Conservation (phyloP, 2,329 filamentous ascomycete species). For the Aspergillus tamarii region DNA sequence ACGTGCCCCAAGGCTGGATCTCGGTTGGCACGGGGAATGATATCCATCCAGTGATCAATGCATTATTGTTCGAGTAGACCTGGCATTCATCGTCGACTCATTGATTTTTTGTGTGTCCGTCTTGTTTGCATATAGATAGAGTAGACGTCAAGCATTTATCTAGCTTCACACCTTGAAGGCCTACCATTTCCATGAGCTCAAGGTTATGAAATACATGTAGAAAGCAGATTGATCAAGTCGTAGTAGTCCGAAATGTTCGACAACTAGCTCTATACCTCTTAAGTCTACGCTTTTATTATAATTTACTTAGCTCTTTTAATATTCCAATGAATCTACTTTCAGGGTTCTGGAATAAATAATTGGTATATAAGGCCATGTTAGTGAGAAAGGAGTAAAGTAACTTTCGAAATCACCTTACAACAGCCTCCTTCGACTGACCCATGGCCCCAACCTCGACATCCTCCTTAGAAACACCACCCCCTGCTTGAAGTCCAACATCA, state of each 20-base stretch:
- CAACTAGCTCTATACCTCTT: background rate
- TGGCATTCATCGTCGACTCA: constrained; percentile 6
- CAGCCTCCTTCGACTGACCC: constrained; percentile 14
- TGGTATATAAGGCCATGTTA: background rate
- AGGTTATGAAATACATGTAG: background rate
- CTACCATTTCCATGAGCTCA: background rate
- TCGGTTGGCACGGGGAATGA: constrained; percentile 12
- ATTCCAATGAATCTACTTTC: background rate
- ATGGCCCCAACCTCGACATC: constrained; percentile 18
- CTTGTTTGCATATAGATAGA: constrained; percentile 3
- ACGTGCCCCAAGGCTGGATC: constrained; percentile 17
- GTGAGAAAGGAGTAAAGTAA: background rate
- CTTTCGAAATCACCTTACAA: constrained; percentile 14
- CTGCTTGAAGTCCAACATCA: constrained; percentile 46
- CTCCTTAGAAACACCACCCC: constrained; percentile 30
- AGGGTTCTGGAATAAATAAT: background rate
- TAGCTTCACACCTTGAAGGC: background rate
- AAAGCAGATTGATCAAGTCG: too few relatives aligned
- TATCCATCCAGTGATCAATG: constrained; percentile 11
- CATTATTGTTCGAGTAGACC: constrained; percentile 17
- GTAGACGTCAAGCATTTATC: background rate
- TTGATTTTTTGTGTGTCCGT: background rate
- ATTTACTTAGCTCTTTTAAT: background rate
- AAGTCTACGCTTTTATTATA: background rate
- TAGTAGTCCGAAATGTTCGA: background rate